A percentile compares a stretch with the other conserved stretches of the same genome.
Evolutionary conservation across 257 asterid species (phyloP).

Genomic region (Ilex aquifolium): DNA sequence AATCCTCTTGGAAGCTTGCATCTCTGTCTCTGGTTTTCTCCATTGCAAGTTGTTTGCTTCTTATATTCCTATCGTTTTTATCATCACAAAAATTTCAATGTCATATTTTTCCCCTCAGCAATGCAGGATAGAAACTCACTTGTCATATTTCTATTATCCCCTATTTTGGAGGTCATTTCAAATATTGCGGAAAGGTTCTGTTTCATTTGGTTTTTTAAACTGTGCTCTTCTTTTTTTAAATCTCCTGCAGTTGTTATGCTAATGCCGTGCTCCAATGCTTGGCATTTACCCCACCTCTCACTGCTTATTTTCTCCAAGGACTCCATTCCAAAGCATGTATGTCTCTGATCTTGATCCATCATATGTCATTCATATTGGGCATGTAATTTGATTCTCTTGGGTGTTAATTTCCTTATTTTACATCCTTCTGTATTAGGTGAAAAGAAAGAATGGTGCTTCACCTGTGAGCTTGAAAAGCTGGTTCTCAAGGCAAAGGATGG

Average conservation of each 20-base stretch:
- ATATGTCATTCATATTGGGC: too few relatives aligned
- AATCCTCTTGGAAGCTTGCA: too few relatives aligned
- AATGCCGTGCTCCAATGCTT: constrained; percentile 81
- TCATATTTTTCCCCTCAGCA: too few relatives aligned
- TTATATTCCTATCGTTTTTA: too few relatives aligned
- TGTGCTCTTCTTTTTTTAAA: neutral
- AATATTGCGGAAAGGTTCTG: too few relatives aligned
- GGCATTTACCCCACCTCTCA: constrained; percentile 75
- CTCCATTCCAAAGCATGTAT: constrained; percentile 64
- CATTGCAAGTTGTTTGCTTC: too few relatives aligned
- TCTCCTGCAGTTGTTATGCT: constrained; percentile 72
- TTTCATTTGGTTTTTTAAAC: neutral
- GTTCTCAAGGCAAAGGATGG: constrained; percentile 49
- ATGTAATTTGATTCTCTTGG: constrained; percentile 5
- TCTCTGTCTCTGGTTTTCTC: too few relatives aligned
- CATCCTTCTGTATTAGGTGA: constrained; percentile 35
- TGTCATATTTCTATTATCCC: too few relatives aligned
- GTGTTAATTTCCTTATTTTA: constrained; percentile 6
- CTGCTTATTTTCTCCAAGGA: constrained; percentile 77
- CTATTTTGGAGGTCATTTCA: too few relatives aligned
- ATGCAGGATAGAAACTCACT: too few relatives aligned
- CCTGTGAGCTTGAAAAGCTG: constrained; percentile 60
- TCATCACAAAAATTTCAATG: too few relatives aligned
- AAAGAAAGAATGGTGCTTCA: constrained; percentile 68
- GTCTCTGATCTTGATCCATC: constrained; percentile 13